Base-by-base conservation (phyloP, 2,329 filamentous ascomycete species). In the Aspergillus arachidicola region DNA sequence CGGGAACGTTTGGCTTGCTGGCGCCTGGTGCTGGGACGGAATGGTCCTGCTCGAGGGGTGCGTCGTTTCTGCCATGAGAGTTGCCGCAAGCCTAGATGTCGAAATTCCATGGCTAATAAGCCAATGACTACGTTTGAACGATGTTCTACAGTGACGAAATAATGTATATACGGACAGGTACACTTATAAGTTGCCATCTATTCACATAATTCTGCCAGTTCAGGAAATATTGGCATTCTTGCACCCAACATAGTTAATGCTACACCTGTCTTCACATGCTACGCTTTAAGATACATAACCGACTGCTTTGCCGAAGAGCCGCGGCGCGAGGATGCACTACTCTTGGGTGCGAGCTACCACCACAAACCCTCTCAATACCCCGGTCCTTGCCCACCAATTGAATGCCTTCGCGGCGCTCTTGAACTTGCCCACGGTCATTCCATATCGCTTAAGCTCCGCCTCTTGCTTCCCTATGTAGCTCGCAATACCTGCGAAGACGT, bases 11-110 rank as follows among this genome's bases (percentile, higher is more conserved):
- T 88, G 82, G 80, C 69, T 88, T 14, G 79, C 81, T 0, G 86
- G 86, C 6, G 84, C 85, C 0, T 89, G 86, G 87, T 89, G 86
- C 67, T 88, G 86, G 86, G 86, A 89, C 71, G 86, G 86, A 3
- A 86, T 89, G 85, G 85, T 89, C 1, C 67, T 89, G 19, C 72
- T 89, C 4, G 86, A 88, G 71, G 87, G 87, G 1, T 89, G 86
- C 60, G 77, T 88, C 3, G 79, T 86, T 2, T 88, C 86, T 9
- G 85, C 86, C 1, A 85, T 85, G 80, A 78, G 81, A 38, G 78
- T 88, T 51, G 86, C 85, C 0, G 67, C 75, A n/a, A 81, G 80
- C 14, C 81, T 88, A 68, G 84, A 76, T 7, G 82, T 88, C 6
- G 68, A 75, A n/a, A 72, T 77, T 6, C 76, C 77, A 3, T 79